Percentiles rank a stretch among this genome's conserved stretches.
Evolutionary conservation across 2,329 filamentous ascomycete genomes (phyloP).

Genomic region (Zasmidium angulare): DNA sequence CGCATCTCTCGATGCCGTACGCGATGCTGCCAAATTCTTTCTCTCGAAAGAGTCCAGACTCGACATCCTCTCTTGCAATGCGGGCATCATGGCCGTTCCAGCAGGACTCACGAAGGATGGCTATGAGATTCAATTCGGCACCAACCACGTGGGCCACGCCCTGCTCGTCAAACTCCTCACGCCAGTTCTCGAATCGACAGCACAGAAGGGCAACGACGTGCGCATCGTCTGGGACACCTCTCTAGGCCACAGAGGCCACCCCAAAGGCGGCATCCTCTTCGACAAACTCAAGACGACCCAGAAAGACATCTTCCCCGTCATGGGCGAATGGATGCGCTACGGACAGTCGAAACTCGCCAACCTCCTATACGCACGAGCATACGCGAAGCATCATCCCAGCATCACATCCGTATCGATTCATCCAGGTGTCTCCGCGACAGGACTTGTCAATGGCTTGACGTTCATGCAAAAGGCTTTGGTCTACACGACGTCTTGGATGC

Average conservation of each 20-base stretch:
- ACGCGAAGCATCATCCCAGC: slow-evolving; percentile 45
- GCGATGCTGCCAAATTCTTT: slow-evolving; percentile 22
- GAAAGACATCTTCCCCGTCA: slow-evolving; percentile 9
- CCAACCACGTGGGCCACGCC: slow-evolving; percentile 37
- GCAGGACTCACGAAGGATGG: slow-evolving; percentile 28
- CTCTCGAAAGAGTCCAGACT: slow-evolving; percentile 21
- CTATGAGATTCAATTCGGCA: slow-evolving; percentile 37
- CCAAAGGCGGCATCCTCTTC: slow-evolving; percentile 25
- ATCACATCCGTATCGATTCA: slow-evolving; percentile 49
- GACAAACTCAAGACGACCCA: slow-evolving; percentile 30
- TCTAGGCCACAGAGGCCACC: slow-evolving; percentile 23
- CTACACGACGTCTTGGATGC: slow-evolving; percentile 11
- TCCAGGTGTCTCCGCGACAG: slow-evolving; percentile 51
- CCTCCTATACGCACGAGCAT: slow-evolving; percentile 45
- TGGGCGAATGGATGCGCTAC: slow-evolving; percentile 39
- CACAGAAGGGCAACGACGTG: slow-evolving; percentile 24
- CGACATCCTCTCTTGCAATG: slow-evolving; percentile 23
- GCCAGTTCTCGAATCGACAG: slow-evolving; percentile 27
- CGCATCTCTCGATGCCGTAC: slow-evolving; percentile 25
- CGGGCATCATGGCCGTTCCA: slow-evolving; percentile 28
- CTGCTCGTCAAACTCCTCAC: slow-evolving; percentile 34
- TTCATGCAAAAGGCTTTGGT: slow-evolving; percentile 11
- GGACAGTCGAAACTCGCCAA: slow-evolving; percentile 53
- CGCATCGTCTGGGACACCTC: slow-evolving; percentile 34
- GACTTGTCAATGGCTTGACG: slow-evolving; percentile 35